Base-by-base conservation (phyloP, 2,329 filamentous ascomycete species). In the Emydomyces testavorans region DNA sequence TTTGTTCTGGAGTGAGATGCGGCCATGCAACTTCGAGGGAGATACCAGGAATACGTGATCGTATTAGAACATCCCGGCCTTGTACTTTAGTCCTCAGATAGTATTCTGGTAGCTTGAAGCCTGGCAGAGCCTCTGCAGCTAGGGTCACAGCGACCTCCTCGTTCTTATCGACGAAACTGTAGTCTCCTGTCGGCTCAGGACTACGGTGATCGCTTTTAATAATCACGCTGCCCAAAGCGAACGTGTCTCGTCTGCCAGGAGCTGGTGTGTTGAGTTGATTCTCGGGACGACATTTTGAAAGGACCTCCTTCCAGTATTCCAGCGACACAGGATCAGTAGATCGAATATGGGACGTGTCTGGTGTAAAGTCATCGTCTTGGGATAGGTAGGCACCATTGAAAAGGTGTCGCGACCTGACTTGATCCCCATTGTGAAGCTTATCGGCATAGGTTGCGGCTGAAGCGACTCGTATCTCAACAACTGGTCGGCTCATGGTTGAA, bases 1-100 rank as follows among this genome's bases (percentile, higher is more conserved):
- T 62, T 49, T 68, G 60, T 15, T 58, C 55, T 6, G 48, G n/a
- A 16, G 55, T 58, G 18, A 69, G 59, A 46, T 65, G 62, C 18
- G 50, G 46, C 53, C 52, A 53, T 3, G 45, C 52, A 36, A 36
- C 46, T 56, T 62, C 62, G 60, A 68, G 53, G 11, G 65, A 62
- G 40, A 67, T 62, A 3, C 66, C 66, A 3, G 65, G 63, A 18
- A 68, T 63, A 36, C 65, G 57, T 11, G 64, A 65, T 53, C 67
- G 65, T 35, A 66, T 59, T 6, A 65, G 62, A 34, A 67, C 57
- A 49, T 68, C 67, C 44, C 61, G 65, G 35, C 59, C 64, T 21
- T 64, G 60, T 37, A 69, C 56, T 26, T 55, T 62, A 11, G 64
- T 62, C 45, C 58, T 44, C n/a, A 66, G 66, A 43, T 62, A 59